Conservation (phyloP, 1,284 basidiomycete genomes). For the Ustilago trichophora region DNA sequence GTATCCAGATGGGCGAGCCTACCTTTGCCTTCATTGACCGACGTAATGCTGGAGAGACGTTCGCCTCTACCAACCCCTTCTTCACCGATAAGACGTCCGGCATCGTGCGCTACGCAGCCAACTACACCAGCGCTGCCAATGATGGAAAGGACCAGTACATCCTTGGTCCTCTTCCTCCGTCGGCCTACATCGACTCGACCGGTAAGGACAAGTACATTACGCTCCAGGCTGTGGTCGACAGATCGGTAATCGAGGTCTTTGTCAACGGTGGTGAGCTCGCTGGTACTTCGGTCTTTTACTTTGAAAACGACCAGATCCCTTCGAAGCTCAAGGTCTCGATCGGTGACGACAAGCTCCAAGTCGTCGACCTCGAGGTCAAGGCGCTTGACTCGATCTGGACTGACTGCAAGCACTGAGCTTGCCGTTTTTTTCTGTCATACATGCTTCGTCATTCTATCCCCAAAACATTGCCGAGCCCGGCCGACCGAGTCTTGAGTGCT, state of each 20-base stretch:
- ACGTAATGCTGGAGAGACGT: conserved; percentile 56
- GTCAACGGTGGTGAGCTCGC: conserved; percentile 58
- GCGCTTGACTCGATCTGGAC: conserved; percentile 44
- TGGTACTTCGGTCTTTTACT: conserved; percentile 49
- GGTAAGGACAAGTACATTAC: conserved; percentile 28
- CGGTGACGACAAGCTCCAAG: conserved; percentile 38
- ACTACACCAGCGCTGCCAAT: conserved; percentile 23
- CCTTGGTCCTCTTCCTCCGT: conserved; percentile 24
- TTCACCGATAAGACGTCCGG: conserved; percentile 64
- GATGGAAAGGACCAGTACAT: conserved; percentile 20
- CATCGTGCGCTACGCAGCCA: conserved; percentile 38
- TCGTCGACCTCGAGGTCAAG: conserved; percentile 38
- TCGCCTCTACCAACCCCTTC: conserved; percentile 59
- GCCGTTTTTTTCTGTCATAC: neutral
- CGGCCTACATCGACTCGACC: conserved; percentile 15
- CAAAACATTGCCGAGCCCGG: too few species aligned
- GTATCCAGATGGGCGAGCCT: conserved; percentile 58
- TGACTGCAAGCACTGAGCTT: conserved; percentile 19
- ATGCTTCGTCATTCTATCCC: too few species aligned
- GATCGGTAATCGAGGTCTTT: conserved; percentile 64
- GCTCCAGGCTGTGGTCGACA: conserved; percentile 60
- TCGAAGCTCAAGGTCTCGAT: conserved; percentile 33
- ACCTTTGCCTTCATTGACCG: conserved; percentile 64
- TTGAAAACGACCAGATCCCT: conserved; percentile 47
- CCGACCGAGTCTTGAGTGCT: too few species aligned